phyloP scores from a whole-genome alignment of 495 filamentous ascomycete genomes.

The Penicillium manginii region DNA sequence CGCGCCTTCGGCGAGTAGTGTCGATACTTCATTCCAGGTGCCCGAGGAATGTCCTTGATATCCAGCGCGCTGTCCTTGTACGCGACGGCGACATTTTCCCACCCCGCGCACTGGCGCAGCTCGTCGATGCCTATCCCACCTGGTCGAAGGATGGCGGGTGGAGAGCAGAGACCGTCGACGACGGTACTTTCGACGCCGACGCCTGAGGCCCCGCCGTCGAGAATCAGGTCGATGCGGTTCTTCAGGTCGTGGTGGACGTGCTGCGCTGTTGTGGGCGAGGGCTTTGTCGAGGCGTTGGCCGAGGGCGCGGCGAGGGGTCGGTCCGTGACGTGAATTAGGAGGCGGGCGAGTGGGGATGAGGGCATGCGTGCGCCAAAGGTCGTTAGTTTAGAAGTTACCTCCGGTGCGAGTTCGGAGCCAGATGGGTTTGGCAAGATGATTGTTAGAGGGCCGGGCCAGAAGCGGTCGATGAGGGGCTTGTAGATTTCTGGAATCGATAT shows the following conservation, averaged over 20 bases:
- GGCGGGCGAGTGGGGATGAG: slow-evolving; percentile 76
- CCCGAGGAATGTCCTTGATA: slow-evolving; percentile 63
- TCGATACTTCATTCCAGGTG: slow-evolving; percentile 98
- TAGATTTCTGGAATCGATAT: slow-evolving; percentile 79
- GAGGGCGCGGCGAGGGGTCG: slow-evolving; percentile 90
- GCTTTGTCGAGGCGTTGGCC: slow-evolving; percentile 91
- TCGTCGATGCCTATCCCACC: slow-evolving; percentile 91
- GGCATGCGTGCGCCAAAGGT: slow-evolving; percentile 95
- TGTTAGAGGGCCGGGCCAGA: slow-evolving; percentile 96
- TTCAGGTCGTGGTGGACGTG: slow-evolving; percentile 87
- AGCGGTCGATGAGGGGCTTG: slow-evolving; percentile 72
- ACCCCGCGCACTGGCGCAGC: slow-evolving; percentile 72
- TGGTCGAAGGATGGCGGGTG: slow-evolving; percentile 82
- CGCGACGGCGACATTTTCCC: slow-evolving; percentile 74
- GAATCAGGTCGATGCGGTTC: slow-evolving; percentile 82
- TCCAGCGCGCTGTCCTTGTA: slow-evolving; percentile 67
- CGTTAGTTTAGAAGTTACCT: slow-evolving; percentile 80
- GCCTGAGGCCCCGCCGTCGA: slow-evolving; percentile 83
- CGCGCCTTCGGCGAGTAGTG: slow-evolving; percentile 93
- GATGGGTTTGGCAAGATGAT: slow-evolving; percentile 82
- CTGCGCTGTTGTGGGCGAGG: slow-evolving; percentile 83
- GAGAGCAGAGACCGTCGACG: slow-evolving; percentile 81
- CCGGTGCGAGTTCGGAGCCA: slow-evolving; percentile 72
- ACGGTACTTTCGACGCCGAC: slow-evolving; percentile 98
- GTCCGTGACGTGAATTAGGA: slow-evolving; percentile 76